phyloP scores from a whole-genome alignment of 805 yeast genomes.

The Metschnikowia hibisci region DNA sequence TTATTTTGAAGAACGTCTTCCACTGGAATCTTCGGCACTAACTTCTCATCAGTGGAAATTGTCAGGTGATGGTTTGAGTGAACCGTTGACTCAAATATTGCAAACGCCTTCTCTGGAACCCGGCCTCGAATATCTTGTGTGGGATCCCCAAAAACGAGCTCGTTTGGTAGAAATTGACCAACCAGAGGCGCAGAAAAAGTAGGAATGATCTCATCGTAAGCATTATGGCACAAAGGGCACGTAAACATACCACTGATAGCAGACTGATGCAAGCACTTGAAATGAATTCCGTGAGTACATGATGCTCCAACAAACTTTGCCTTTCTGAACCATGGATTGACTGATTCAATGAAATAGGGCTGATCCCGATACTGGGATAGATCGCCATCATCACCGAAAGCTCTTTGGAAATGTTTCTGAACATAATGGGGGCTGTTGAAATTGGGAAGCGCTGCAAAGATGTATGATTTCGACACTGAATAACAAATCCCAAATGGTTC shows the following conservation, averaged over 20 bases:
- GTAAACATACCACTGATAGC: conserved; percentile 17
- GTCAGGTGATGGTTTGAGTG: not conserved
- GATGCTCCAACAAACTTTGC: conserved; percentile 6
- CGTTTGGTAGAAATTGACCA: not conserved
- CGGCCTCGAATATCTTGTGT: not conserved
- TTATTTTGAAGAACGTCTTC: not conserved
- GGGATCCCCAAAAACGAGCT: not conserved
- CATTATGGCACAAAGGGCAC: conserved; percentile 51
- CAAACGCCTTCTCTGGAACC: not conserved
- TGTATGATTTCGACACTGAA: conserved; percentile 42
- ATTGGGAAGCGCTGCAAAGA: conserved; percentile 46
- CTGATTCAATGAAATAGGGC: not conserved
- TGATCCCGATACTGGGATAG: not conserved
- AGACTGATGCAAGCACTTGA: conserved; percentile 35
- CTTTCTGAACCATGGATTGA: conserved; percentile 20
- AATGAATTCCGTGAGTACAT: conserved; percentile 55
- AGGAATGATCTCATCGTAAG: conserved; percentile 23
- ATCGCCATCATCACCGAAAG: conserved; percentile 17
- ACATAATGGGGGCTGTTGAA: conserved; percentile 4
- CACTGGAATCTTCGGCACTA: too few relatives aligned
- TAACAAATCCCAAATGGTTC: conserved; percentile 60
- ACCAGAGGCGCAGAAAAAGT: not conserved
- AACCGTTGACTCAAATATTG: not conserved
- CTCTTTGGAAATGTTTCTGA: conserved; percentile 16
- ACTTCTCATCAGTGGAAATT: not conserved